Percentiles rank a stretch among this genome's conserved stretches.
Evolutionary conservation across 2,329 filamentous ascomycete species (phyloP).

Genomic region (Xylariomycetidae sp.): DNA sequence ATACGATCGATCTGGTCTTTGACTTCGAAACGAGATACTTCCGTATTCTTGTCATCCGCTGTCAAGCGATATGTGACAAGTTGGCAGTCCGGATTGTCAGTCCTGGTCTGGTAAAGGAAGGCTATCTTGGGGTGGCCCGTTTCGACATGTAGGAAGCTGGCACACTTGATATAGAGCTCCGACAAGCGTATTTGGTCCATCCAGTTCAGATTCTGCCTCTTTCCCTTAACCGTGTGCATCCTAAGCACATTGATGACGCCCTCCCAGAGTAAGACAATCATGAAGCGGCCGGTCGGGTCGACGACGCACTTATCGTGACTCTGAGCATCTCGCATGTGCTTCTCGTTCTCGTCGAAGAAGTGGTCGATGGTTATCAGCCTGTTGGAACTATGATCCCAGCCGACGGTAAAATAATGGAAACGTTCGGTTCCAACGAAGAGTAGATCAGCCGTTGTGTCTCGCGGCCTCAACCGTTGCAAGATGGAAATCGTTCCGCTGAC

Average conservation of each 20-base stretch:
- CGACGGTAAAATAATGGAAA: slow-evolving; percentile 84
- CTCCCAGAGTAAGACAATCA: slow-evolving; percentile 57
- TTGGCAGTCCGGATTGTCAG: slow-evolving; percentile 48
- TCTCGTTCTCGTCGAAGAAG: slow-evolving; percentile 51
- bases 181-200: slow-evolving; percentile 54
- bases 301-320: slow-evolving; percentile 79
- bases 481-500: slow-evolving; percentile 86
- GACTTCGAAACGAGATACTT: slow-evolving; percentile 51
- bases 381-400: slow-evolving; percentile 63
- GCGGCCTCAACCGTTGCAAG: slow-evolving; percentile 73
- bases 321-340: slow-evolving; percentile 69
- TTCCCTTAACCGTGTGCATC: slow-evolving; percentile 41
- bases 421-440: slow-evolving; percentile 90
- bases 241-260: slow-evolving; percentile 53
- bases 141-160: slow-evolving; percentile 53
- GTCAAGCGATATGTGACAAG: slow-evolving; percentile 57
- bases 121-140: slow-evolving; percentile 55
- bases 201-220: slow-evolving; percentile 38
- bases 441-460: slow-evolving; percentile 70
- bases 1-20: slow-evolving; percentile 51
- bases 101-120: slow-evolving; percentile 51
- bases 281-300: slow-evolving; percentile 67
- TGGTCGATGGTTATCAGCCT: slow-evolving; percentile 47
- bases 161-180: slow-evolving; percentile 56
- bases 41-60: slow-evolving; percentile 51